Percentiles rank a stretch among this genome's conserved stretches.
Evolutionary conservation across 768 basidiomycete species (phyloP).

Genomic region (Suillus alpinus): DNA sequence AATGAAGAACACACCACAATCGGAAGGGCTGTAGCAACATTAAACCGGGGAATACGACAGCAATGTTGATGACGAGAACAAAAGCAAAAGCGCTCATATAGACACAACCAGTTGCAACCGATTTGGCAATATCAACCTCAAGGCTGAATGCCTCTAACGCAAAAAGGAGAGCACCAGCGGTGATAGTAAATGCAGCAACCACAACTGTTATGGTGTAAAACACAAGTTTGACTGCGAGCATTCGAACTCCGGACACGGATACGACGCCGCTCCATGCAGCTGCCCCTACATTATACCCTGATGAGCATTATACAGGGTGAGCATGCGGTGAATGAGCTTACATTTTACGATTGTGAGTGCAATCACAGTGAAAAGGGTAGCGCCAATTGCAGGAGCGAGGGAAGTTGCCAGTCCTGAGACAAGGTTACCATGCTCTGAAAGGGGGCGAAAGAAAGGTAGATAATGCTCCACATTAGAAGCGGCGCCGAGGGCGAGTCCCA

Average conservation of each 20-base stretch:
- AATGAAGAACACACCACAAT: constrained; percentile 53
- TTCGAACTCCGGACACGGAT: constrained; percentile 60
- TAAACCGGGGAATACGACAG: constrained; percentile 67
- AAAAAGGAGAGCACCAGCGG: constrained; percentile 69
- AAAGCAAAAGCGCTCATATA: constrained; percentile 66
- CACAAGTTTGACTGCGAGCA: constrained; percentile 57
- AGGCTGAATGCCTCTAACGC: constrained; percentile 57
- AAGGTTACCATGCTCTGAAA: constrained; percentile 48
- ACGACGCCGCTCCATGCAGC: constrained; percentile 53
- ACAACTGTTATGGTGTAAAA: constrained; percentile 57
- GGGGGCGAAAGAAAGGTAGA: constrained; percentile 57
- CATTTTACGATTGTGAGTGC: constrained; percentile 54
- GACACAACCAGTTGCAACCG: constrained; percentile 66
- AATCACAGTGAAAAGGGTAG: constrained; percentile 54
- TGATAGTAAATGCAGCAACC: constrained; percentile 58
- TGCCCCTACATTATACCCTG: constrained; percentile 38
- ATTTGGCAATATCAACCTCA: constrained; percentile 33
- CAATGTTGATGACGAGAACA: constrained; percentile 57
- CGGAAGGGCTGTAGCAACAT: constrained; percentile 70
- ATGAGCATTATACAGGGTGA: neutral
- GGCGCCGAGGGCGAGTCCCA: constrained; percentile 63
- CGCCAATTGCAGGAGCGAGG: constrained; percentile 63
- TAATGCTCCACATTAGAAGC: constrained; percentile 74
- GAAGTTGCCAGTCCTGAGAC: constrained; percentile 64
- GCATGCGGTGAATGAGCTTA: constrained; percentile 33